These are phyloP conservation scores for Trichoderma polysporum DNA, from an alignment of 2,329 filamentous ascomycete genomes.

Conservation along the genomic window DNA sequence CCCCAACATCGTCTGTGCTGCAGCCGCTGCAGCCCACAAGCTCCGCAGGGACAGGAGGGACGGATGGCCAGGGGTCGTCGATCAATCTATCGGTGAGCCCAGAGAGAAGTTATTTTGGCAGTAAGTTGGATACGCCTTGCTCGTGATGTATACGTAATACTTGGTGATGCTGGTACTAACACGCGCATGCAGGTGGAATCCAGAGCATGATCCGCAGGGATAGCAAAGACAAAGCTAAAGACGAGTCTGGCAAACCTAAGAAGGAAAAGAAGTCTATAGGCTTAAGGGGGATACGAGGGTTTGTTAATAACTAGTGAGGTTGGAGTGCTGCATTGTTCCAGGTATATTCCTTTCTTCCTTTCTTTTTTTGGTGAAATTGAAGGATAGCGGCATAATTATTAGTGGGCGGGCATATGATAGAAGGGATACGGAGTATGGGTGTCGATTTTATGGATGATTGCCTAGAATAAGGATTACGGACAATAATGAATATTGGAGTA, in stretches of 20 bases:
- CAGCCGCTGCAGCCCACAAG: slow-evolving; percentile 39
- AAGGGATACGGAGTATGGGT: background rate
- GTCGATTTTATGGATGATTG: background rate
- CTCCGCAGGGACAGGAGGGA: slow-evolving; percentile 37
- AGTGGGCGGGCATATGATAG: background rate
- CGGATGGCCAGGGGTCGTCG: slow-evolving; percentile 33
- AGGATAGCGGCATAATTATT: background rate
- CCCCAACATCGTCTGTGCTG: slow-evolving; percentile 31
- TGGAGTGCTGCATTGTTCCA: too few relatives aligned
- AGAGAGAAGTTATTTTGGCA: slow-evolving; percentile 47
- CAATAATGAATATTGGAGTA: background rate
- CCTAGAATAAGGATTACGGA: background rate
- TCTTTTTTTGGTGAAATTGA: background rate
- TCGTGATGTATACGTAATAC: background rate
- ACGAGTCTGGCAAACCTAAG: slow-evolving; percentile 39
- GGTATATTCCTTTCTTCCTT: background rate
- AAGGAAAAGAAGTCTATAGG: slow-evolving; percentile 41
- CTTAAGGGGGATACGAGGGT: slow-evolving; percentile 44
- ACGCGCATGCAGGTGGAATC: slow-evolving; percentile 41
- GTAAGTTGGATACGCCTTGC: slow-evolving; percentile 37
- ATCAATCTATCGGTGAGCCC: slow-evolving; percentile 34
- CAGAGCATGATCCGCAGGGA: slow-evolving; percentile 51
- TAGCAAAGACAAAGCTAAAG: slow-evolving; percentile 47
- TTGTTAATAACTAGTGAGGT: slow-evolving; percentile 29
- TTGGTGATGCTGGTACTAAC: slow-evolving; percentile 14